Conservation (phyloP, 371 early-diverging fungal genomes). For the Mucor plumbeus region DNA sequence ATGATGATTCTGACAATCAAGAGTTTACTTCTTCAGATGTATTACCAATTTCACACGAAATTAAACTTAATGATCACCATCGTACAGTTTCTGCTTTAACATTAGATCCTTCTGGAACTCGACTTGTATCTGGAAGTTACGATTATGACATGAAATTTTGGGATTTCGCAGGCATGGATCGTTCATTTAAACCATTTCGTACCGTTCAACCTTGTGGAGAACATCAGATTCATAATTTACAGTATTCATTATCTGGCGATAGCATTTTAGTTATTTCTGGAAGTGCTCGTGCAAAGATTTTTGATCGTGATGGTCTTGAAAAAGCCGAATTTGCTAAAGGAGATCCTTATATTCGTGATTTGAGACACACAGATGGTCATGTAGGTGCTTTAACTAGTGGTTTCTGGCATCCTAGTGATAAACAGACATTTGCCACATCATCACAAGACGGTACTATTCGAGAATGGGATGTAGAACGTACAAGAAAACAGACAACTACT, state of each 20-base stretch:
- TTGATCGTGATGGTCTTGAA: slow-evolving; percentile 78
- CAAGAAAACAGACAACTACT: slow-evolving; percentile 75
- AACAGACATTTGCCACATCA: slow-evolving; percentile 75
- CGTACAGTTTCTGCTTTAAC: slow-evolving; percentile 82
- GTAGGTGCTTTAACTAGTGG: slow-evolving; percentile 80
- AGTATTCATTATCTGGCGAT: slow-evolving; percentile 81
- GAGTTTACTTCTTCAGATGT: slow-evolving; percentile 32
- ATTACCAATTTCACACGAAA: slow-evolving; percentile 73
- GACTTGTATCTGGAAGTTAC: slow-evolving; percentile 83
- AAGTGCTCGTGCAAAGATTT: slow-evolving; percentile 75
- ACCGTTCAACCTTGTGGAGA: slow-evolving; percentile 83
- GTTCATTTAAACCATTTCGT: slow-evolving; percentile 75
- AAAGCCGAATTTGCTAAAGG: slow-evolving; percentile 84
- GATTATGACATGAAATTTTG: slow-evolving; percentile 86
- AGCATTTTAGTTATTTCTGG: slow-evolving; percentile 82
- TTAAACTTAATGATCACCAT: slow-evolving; percentile 68
- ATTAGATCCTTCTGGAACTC: slow-evolving; percentile 83
- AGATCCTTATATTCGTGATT: slow-evolving; percentile 92
- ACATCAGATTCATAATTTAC: slow-evolving; percentile 85
- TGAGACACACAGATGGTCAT: slow-evolving; percentile 89
- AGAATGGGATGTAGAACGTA: slow-evolving; percentile 87
- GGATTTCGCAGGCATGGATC: slow-evolving; percentile 93
- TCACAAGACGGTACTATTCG: slow-evolving; percentile 88
- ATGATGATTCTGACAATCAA: slow-evolving; percentile 28
- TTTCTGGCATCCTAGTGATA: slow-evolving; percentile 83